Base-by-base conservation (phyloP, 306 rosid genomes). In the Lablab purpureus region DNA sequence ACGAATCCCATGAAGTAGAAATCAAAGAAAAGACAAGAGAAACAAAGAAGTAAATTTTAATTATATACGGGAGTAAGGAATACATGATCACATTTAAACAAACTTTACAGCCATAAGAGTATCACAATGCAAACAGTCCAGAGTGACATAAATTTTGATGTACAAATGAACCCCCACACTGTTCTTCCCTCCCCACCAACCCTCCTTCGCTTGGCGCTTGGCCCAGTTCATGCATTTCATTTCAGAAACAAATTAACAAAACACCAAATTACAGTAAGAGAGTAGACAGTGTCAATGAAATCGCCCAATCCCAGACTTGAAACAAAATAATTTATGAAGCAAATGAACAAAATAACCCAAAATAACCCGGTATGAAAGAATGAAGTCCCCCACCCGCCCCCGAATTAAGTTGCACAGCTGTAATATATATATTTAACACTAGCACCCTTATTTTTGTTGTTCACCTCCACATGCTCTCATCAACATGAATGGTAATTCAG, bases 321-420 rank as follows among this genome's bases (percentile, higher is more conserved):
- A 75, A 83, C 81, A 76, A 80, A 80, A 80, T 59, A 80, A 76
- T 71, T 75, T 54, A 84, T 46, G 81, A 75, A 60, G 70, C 69
- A 75, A 75, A 82, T 77, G 87, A 76, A 86, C 72, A 83, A 80
- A 79, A 71, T 32, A 32, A 32, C 36, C 36, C 22, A 50, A 51
- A 2, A 41, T 82, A 78, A 32, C 51, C 80, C 87, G 6, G 77
- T 85, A 82, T 73, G 46, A 83, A 86, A 86, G 81, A 86, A 83
- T 76, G 46, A 80, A 72, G 43, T 45, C 49, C 52, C 78, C 73
- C 32, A 7, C 51, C 67, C 41, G 23, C 56, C 55, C 81, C 58
- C 15, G 50, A 55, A 46, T 51, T 51, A 51, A 51, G 11, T 10
- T 23, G 34, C 65, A 58, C 36, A 58, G 41, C 52, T 66, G 36